phyloP scores from a whole-genome alignment of 495 filamentous ascomycete genomes.

The Hypoxylon cercidicola region DNA sequence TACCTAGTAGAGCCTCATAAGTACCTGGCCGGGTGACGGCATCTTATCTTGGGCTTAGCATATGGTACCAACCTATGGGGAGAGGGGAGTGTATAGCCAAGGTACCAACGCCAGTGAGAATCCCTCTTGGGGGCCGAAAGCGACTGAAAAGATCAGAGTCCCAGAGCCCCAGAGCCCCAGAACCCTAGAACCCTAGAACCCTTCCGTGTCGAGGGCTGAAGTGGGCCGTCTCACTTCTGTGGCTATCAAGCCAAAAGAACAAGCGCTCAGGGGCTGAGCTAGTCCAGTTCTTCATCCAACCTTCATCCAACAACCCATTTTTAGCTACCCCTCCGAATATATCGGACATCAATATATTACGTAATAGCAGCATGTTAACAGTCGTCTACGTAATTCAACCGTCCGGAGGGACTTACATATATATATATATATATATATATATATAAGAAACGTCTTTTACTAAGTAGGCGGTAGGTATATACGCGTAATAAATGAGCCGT shows the following conservation, averaged over 20 bases:
- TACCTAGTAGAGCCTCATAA: neutral
- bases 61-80: neutral
- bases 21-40: neutral
- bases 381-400: too few species aligned
- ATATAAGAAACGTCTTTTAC: too few species aligned
- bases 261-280: neutral
- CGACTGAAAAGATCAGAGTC: neutral
- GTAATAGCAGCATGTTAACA: too few species aligned
- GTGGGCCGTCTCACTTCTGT: neutral
- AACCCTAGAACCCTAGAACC: too few species aligned
- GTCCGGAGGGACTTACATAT: neutral
- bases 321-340: neutral
- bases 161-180: neutral
- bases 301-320: neutral
- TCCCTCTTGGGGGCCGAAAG: conserved; percentile 27
- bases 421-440: too few species aligned
- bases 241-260: too few species aligned
- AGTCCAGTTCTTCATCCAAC: too few species aligned
- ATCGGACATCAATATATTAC: neutral
- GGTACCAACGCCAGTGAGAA: conserved; percentile 4
- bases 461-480: too few species aligned
- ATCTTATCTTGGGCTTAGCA: neutral
- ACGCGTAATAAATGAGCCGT: too few species aligned
- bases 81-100: neutral
- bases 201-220: conserved; percentile 21